Conservation (phyloP, 2,329 filamentous ascomycete genomes). For the Chaetothyriales sp. region DNA sequence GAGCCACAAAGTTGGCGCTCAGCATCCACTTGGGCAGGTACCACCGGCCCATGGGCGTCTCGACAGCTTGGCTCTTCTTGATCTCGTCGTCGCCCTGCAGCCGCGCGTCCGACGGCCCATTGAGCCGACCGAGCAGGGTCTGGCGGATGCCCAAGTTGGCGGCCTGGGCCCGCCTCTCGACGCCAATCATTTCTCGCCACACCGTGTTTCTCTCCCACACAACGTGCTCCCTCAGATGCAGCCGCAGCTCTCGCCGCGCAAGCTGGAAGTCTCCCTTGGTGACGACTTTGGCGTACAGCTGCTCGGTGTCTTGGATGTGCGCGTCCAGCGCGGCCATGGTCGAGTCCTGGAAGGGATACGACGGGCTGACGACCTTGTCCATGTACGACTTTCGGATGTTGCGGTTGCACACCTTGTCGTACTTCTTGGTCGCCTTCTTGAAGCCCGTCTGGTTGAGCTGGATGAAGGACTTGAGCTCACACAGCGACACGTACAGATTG, state of each 20-base stretch:
- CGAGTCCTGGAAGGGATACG: constrained; percentile 65
- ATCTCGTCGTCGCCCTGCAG: constrained; percentile 68
- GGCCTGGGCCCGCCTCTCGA: constrained; percentile 88
- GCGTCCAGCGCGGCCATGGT: constrained; percentile 59
- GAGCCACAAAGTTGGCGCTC: constrained; percentile 64
- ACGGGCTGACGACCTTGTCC: constrained; percentile 55
- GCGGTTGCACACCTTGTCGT: constrained; percentile 86
- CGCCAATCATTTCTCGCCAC: constrained; percentile 97
- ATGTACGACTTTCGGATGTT: constrained; percentile 68
- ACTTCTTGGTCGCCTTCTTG: constrained; percentile 93
- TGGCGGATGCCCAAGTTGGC: constrained; percentile 70
- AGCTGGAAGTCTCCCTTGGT: constrained; percentile 64
- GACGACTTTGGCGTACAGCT: constrained; percentile 66
- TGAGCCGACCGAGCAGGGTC: constrained; percentile 64
- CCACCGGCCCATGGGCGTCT: constrained; percentile 67
- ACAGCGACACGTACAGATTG: constrained; percentile 76
- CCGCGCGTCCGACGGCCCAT: constrained; percentile 52
- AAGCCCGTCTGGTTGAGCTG: constrained; percentile 96
- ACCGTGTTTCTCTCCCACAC: constrained; percentile 99
- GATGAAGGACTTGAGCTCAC: constrained; percentile 88
- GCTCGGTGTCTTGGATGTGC: constrained; percentile 61
- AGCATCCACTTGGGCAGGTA: constrained; percentile 69
- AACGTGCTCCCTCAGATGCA: constrained; percentile 88
- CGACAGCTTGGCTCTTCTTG: constrained; percentile 51
- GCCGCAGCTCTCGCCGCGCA: constrained; percentile 71